Evolutionary conservation across 495 filamentous ascomycete genomes (phyloP).

Genomic region (Cairneyella variabilis): DNA sequence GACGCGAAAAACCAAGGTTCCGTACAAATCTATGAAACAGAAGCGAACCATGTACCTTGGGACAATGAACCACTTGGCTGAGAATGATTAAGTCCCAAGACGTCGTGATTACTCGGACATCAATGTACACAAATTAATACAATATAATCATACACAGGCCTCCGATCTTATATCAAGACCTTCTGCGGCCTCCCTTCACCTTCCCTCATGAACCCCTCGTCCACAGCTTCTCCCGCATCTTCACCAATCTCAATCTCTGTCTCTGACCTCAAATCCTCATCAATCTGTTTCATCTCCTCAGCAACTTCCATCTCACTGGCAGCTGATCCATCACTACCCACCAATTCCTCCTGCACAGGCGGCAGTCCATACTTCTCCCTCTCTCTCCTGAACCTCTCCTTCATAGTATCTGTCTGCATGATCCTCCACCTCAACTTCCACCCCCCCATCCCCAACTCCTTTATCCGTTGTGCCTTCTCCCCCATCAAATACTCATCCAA

Average conservation of each 20-base stretch:
- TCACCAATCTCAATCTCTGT: conserved; percentile 39
- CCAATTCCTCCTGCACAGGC: conserved; percentile 22
- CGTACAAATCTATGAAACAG: too few species aligned
- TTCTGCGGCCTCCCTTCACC: conserved; percentile 17
- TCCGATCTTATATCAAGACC: conserved; percentile 8
- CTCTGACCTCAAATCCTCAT: conserved; percentile 34
- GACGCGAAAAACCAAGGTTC: not conserved
- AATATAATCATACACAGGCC: conserved; percentile 6
- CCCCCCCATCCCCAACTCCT: conserved; percentile 79
- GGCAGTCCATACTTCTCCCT: conserved; percentile 46
- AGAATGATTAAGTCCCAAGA: too few species aligned
- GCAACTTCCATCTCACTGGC: conserved; percentile 26
- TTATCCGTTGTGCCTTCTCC: conserved; percentile 65
- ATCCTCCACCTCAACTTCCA: conserved; percentile 85
- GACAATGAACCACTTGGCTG: too few species aligned
- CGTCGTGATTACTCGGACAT: not conserved
- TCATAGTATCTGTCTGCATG: conserved; percentile 67
- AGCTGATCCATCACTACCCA: conserved; percentile 16
- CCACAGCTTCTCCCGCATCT: conserved; percentile 15
- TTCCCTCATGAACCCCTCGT: conserved; percentile 22
- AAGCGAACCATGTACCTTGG: not conserved
- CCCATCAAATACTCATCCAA: conserved; percentile 88
- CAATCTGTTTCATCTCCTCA: conserved; percentile 37
- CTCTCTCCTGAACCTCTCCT: conserved; percentile 53
- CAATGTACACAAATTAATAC: conserved; percentile 4